Evolutionary conservation across 257 asterid genomes (phyloP).

Genomic region (Nicotiana paniculata): DNA sequence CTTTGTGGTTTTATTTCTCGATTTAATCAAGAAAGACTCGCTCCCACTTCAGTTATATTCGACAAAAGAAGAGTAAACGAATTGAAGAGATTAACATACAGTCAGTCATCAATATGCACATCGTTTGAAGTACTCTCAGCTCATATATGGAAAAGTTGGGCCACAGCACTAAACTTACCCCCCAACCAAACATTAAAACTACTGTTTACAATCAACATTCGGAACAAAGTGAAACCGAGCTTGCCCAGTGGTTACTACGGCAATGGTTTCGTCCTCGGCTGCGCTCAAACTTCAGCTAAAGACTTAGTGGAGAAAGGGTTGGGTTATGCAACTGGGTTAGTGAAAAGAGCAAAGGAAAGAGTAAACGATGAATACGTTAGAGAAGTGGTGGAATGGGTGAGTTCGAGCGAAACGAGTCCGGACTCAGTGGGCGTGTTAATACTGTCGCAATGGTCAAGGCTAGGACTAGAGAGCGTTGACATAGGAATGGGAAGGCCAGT

Average conservation of each 20-base stretch:
- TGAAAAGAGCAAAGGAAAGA: slow-evolving; percentile 43
- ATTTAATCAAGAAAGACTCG: slow-evolving; percentile 26
- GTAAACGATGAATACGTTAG: slow-evolving; percentile 51
- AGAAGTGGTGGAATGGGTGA: slow-evolving; percentile 58
- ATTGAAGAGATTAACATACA: slow-evolving; percentile 26
- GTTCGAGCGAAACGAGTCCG: slow-evolving; percentile 27
- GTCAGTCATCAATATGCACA: slow-evolving; percentile 22
- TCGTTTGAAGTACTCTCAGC: slow-evolving; percentile 63
- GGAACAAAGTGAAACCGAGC: slow-evolving; percentile 48
- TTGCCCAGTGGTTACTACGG: slow-evolving; percentile 62
- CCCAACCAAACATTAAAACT: slow-evolving; percentile 39
- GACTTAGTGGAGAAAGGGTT: slow-evolving; percentile 36
- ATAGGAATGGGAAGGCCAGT: slow-evolving; percentile 60
- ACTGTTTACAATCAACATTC: slow-evolving; percentile 44
- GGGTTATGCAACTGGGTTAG: slow-evolving; percentile 27
- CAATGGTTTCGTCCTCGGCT: slow-evolving; percentile 56
- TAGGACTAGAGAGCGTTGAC: slow-evolving; percentile 55
- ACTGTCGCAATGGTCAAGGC: slow-evolving; percentile 66
- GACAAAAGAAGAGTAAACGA: slow-evolving; percentile 22
- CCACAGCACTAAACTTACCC: slow-evolving; percentile 38
- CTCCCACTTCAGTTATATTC: slow-evolving; percentile 41
- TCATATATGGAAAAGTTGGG: slow-evolving; percentile 74
- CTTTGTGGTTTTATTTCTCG: slow-evolving; percentile 33
- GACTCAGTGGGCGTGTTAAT: slow-evolving; percentile 66
- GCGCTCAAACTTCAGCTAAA: slow-evolving; percentile 31